These are phyloP conservation scores for Diaporthe longicolla DNA, from an alignment of 2,329 filamentous ascomycete species.

Conservation along the genomic window DNA sequence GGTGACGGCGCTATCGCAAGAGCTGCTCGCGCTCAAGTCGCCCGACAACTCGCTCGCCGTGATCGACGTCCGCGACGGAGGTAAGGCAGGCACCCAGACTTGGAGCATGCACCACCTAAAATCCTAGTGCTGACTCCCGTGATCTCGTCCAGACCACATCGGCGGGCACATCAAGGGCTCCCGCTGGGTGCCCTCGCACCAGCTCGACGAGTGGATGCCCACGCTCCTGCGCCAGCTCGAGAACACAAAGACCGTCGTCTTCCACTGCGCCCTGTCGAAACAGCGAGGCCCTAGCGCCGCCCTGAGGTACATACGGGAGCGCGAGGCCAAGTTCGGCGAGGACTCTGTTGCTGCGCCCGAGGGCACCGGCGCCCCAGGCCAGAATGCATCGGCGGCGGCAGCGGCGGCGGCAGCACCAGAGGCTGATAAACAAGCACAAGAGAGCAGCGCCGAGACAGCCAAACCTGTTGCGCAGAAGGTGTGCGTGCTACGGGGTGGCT, in stretches of 20 bases:
- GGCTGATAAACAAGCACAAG: conserved; percentile 47
- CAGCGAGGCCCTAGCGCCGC: conserved; percentile 90
- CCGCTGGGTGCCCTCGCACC: conserved; percentile 79
- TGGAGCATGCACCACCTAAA: background rate
- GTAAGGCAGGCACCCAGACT: conserved; percentile 67
- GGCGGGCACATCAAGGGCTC: conserved; percentile 89
- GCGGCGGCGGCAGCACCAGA: conserved; percentile 47
- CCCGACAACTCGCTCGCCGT: conserved; percentile 72
- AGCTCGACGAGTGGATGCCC: conserved; percentile 82
- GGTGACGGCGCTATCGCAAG: conserved; percentile 76
- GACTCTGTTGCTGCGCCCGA: conserved; percentile 43
- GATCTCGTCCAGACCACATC: conserved; percentile 77
- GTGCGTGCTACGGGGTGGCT: conserved; percentile 86
- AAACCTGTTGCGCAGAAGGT: conserved; percentile 73
- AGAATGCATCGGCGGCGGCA: conserved; percentile 46
- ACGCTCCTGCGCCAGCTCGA: conserved; percentile 84
- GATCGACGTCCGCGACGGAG: conserved; percentile 90
- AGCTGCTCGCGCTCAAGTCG: conserved; percentile 68
- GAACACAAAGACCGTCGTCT: conserved; percentile 87
- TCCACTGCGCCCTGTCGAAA: conserved; percentile 94
- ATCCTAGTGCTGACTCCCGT: conserved; percentile 16
- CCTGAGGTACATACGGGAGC: conserved; percentile 81
- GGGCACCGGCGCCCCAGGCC: conserved; percentile 19
- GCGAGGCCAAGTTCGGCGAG: conserved; percentile 63
- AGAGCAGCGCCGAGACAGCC: conserved; percentile 43